These are phyloP conservation scores for Barnettozyma pratensis DNA, from an alignment of 805 yeast genomes.

Conservation along the genomic window DNA sequence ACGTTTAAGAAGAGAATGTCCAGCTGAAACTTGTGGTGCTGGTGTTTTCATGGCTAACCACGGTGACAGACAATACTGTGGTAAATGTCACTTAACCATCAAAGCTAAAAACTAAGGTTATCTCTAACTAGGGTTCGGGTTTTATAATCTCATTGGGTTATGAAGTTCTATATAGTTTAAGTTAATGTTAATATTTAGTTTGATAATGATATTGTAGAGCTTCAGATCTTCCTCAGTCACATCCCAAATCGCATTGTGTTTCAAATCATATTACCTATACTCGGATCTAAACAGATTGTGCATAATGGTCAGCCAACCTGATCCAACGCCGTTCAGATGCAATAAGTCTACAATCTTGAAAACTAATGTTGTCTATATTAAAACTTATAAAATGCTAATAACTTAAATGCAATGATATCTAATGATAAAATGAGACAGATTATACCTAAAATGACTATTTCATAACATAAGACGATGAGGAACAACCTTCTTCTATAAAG, in stretches of 20 bases:
- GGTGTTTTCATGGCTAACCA: slow-evolving; percentile 99
- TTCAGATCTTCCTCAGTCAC: too few relatives aligned
- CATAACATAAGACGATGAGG: not conserved
- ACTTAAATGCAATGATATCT: too few relatives aligned
- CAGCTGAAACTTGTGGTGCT: slow-evolving; percentile 89
- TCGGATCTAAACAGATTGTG: too few relatives aligned
- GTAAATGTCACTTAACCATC: slow-evolving; percentile 97
- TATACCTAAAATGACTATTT: not conserved
- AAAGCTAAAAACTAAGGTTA: slow-evolving; percentile 38
- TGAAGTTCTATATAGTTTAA: not conserved
- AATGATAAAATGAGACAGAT: not conserved
- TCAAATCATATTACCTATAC: too few relatives aligned
- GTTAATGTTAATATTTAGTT: not conserved
- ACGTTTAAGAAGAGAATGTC: slow-evolving; percentile 98
- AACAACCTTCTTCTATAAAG: not conserved
- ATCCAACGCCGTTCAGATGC: too few relatives aligned
- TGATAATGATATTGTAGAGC: not conserved
- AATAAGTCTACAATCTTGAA: too few relatives aligned
- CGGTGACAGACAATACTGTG: slow-evolving; percentile 98
- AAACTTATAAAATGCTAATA: too few relatives aligned
- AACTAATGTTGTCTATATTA: too few relatives aligned
- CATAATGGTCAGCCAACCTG: too few relatives aligned
- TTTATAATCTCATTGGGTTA: not conserved
- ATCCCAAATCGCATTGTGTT: too few relatives aligned
- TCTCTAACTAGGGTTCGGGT: slow-evolving; percentile 3